phyloP scores from a whole-genome alignment of 306 rosid genomes.

The Glycine soja region DNA sequence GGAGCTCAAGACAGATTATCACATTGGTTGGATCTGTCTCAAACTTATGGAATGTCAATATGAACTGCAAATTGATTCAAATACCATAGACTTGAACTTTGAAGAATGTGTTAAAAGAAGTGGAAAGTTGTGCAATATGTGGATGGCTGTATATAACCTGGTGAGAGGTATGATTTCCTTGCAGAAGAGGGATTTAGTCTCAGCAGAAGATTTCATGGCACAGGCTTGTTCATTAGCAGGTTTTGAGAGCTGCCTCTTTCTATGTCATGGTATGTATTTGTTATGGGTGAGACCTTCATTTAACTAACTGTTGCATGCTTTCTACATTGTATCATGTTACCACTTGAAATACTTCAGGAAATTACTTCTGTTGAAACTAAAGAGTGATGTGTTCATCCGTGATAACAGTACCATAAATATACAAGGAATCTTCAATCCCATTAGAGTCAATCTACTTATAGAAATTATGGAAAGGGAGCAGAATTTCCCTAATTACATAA shows the following conservation, averaged over 20 bases:
- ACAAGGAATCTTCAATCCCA: background rate
- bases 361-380: constrained; percentile 36
- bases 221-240: constrained; percentile 74
- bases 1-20: constrained; percentile 74
- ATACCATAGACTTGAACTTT: constrained; percentile 59
- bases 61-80: constrained; percentile 54
- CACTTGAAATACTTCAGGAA: constrained; percentile 14
- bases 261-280: constrained; percentile 79
- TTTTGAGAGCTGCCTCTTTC: constrained; percentile 72
- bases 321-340: background rate
- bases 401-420: background rate
- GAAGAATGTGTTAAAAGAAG: constrained; percentile 56
- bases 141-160: constrained; percentile 70
- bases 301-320: constrained; percentile 5
- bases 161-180: constrained; percentile 67
- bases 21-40: constrained; percentile 90
- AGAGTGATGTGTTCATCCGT: background rate
- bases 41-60: constrained; percentile 69
- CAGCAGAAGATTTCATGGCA: constrained; percentile 75
- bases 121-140: constrained; percentile 56
- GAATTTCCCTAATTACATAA: background rate
- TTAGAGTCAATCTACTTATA: background rate
- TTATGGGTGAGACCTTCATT: constrained; percentile 36
- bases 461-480: background rate
- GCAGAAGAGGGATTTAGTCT: constrained; percentile 63